Percentiles rank a stretch among this genome's conserved stretches.
Conservation (phyloP, 75 land plant genomes). For the Isoetes taiwanensis region DNA sequence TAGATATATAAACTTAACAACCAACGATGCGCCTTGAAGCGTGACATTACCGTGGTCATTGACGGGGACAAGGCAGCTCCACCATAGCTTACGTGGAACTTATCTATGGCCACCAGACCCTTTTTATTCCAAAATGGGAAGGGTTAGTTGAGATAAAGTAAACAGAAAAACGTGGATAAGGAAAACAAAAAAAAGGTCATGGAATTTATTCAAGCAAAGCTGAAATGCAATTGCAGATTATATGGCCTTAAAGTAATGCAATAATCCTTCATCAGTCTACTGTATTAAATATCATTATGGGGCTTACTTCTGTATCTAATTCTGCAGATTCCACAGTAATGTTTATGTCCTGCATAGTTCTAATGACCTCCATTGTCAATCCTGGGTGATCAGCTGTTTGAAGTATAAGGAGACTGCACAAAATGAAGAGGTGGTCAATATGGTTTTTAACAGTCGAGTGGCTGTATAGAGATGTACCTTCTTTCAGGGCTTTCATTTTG, state of each 20-base stretch:
- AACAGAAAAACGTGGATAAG: slow-evolving; percentile 1
- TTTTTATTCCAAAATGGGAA: slow-evolving; percentile 11
- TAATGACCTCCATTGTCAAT: slow-evolving; percentile 65
- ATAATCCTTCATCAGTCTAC: too few relatives aligned
- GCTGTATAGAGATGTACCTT: too few relatives aligned
- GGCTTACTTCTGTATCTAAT: slow-evolving; percentile 93
- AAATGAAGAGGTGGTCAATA: background rate
- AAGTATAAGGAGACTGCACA: slow-evolving; percentile 54
- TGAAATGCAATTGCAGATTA: too few relatives aligned
- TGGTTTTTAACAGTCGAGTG: background rate
- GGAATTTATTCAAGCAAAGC: too few relatives aligned
- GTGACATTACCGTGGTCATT: too few relatives aligned
- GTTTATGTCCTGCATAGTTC: slow-evolving; percentile 62
- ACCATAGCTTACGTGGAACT: slow-evolving; percentile 83
- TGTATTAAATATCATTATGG: too few relatives aligned
- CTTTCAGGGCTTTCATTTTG: slow-evolving; percentile 65
- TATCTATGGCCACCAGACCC: slow-evolving; percentile 94
- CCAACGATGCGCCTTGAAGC: too few relatives aligned
- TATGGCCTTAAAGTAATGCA: too few relatives aligned
- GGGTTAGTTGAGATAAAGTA: too few relatives aligned
- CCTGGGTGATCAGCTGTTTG: slow-evolving; percentile 96
- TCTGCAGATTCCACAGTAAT: slow-evolving; percentile 84
- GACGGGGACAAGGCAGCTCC: slow-evolving; percentile 49
- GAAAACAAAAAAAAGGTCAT: background rate
- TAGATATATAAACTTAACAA: too few relatives aligned